These are phyloP conservation scores for Solanum hybrid DNA, from an alignment of 305 asterid species.

Conservation along the genomic window DNA sequence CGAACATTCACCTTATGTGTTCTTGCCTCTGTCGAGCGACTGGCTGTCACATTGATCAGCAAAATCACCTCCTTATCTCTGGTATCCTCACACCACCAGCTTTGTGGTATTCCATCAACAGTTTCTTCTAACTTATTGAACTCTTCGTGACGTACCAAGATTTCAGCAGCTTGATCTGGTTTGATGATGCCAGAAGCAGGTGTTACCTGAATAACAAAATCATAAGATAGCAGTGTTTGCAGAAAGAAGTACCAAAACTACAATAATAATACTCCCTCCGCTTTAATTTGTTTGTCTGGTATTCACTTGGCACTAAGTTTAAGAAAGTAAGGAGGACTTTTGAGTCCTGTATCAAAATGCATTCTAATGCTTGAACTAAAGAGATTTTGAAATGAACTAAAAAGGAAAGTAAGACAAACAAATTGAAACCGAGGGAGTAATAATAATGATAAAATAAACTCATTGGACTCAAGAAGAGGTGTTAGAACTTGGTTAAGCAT, in stretches of 20 bases:
- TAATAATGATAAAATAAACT: not conserved
- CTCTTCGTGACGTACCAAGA: slow-evolving; percentile 65
- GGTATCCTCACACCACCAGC: slow-evolving; percentile 95
- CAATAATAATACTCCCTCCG: not conserved
- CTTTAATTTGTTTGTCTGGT: not conserved
- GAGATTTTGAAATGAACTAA: not conserved
- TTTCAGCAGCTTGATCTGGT: slow-evolving; percentile 65
- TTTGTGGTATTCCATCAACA: slow-evolving; percentile 65
- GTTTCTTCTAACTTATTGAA: slow-evolving; percentile 56
- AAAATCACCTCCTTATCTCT: slow-evolving; percentile 74
- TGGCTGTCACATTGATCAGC: slow-evolving; percentile 51
- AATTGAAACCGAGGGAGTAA: not conserved
- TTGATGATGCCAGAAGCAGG: slow-evolving; percentile 71
- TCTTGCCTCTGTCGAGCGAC: slow-evolving; percentile 46
- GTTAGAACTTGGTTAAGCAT: not conserved
- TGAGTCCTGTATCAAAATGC: not conserved
- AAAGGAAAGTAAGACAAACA: not conserved
- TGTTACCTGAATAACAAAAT: slow-evolving; percentile 35
- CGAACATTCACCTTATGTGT: slow-evolving; percentile 46
- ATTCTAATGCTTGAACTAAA: not conserved
- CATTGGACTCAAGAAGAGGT: not conserved
- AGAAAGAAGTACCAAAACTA: not conserved
- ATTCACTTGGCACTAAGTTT: not conserved
- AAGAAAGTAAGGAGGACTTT: not conserved
- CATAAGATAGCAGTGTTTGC: not conserved